Conservation (phyloP, 768 basidiomycete species). For the Serpula lacrymans region DNA sequence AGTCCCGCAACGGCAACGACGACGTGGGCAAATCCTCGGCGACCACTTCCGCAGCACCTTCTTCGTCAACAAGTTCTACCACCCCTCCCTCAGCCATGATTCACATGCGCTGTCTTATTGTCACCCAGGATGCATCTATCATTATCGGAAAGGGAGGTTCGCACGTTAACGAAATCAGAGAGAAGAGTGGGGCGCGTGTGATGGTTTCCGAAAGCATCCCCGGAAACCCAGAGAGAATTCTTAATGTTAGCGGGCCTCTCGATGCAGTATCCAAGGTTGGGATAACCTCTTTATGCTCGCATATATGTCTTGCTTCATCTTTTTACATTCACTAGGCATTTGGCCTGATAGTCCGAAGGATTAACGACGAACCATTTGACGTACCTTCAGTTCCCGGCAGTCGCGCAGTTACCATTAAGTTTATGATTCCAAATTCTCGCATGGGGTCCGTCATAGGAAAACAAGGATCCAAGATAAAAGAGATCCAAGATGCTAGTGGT, state of each 20-base stretch:
- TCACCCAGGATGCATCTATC: slow-evolving; percentile 98
- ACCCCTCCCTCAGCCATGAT: slow-evolving; percentile 78
- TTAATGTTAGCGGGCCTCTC: slow-evolving; percentile 93
- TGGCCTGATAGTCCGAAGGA: slow-evolving; percentile 95
- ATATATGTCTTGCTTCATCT: slow-evolving; percentile 1
- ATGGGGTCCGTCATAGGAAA: slow-evolving; percentile 99
- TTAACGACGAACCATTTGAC: slow-evolving; percentile 99
- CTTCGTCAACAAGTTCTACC: slow-evolving; percentile 42
- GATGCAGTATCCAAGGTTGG: slow-evolving; percentile 98
- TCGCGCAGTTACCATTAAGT: slow-evolving; percentile 98
- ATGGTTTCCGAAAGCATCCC: slow-evolving; percentile 99
- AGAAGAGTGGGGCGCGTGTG: slow-evolving; percentile 94
- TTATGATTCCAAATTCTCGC: slow-evolving; percentile 98
- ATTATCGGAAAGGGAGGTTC: slow-evolving; percentile 96
- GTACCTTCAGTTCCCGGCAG: slow-evolving; percentile 97
- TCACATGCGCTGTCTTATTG: slow-evolving; percentile 97
- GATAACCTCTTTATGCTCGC: slow-evolving; percentile 7
- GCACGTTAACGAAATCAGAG: slow-evolving; percentile 97
- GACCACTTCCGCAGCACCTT: slow-evolving; percentile 47
- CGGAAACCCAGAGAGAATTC: slow-evolving; percentile 97
- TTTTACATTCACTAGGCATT: slow-evolving; percentile 66
- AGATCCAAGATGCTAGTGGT: slow-evolving; percentile 98
- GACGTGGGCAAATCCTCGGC: slow-evolving; percentile 38
- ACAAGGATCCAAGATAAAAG: slow-evolving; percentile 96
- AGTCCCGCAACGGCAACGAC: slow-evolving; percentile 31